These are phyloP conservation scores for Geum urbanum DNA, from an alignment of 306 rosid genomes.

Conservation along the genomic window DNA sequence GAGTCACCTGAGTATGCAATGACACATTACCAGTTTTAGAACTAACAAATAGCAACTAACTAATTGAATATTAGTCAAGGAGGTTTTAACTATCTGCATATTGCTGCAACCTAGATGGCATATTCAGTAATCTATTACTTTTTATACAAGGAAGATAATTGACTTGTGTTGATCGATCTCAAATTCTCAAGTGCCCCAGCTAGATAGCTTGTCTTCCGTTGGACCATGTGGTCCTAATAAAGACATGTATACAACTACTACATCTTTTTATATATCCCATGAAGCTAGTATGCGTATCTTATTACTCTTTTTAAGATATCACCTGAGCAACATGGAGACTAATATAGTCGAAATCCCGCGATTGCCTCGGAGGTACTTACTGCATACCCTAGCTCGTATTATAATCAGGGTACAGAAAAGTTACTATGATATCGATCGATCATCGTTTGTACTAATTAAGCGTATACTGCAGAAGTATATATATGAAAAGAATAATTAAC, in stretches of 20 bases:
- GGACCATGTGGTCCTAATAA: slow-evolving; percentile 19
- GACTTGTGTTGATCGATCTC: background rate
- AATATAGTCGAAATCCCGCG: background rate
- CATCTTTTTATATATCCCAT: background rate
- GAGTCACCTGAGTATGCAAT: background rate
- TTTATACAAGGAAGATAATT: background rate
- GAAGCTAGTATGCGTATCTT: background rate
- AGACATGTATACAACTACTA: background rate
- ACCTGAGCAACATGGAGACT: slow-evolving; percentile 2
- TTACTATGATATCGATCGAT: background rate
- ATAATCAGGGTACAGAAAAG: background rate
- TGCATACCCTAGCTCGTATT: background rate
- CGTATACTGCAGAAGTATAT: background rate
- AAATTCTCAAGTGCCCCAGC: slow-evolving; percentile 5
- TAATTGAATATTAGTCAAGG: background rate
- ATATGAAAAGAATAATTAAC: background rate
- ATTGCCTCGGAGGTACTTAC: background rate
- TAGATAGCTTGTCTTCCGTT: background rate
- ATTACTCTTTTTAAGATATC: background rate
- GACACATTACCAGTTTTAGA: background rate
- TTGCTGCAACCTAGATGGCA: slow-evolving; percentile 7
- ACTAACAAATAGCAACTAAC: background rate
- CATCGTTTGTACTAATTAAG: background rate
- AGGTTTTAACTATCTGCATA: background rate
- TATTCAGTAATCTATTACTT: background rate